Evolutionary conservation across 106 monocot species (phyloP), one percentile per base, ranked within the genome.

Genomic region (Dactylorhiza incarnata): DNA sequence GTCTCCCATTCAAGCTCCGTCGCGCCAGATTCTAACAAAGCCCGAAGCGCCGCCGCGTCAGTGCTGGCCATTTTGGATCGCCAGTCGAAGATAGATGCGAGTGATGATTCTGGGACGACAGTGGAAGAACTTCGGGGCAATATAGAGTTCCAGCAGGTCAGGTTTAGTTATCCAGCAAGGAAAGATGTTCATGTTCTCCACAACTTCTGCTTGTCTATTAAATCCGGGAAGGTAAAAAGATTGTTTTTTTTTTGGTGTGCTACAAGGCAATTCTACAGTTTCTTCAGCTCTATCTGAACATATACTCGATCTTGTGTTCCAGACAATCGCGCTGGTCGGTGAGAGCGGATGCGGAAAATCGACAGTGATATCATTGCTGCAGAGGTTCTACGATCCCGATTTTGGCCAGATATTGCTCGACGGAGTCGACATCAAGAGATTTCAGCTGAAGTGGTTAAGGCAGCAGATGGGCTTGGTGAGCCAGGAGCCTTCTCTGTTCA

Each of bases 351-450:
- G 74, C 12, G 74, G 74, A 8, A 74, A 74, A 23, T 74, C 74
- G 55, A 74, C 74, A 29, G 43, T 55, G 43, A 74, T 74, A 54
- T 52, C 74, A 54, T 48, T 74, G 53, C 10, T 74, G 53, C 74
- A 74, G 37, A 74, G 74, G 54, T 74, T 74, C 55, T 74, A 74
- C 29, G 74, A 74, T 74, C 74, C 74, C n/a, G 54, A 74, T 55
- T 74, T 26, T 15, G 74, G 74, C 0, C 54, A 55, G 37, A 74
- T 74, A 51, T 3, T 74, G 54, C 22, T 74, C 26, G 74, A 74
- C 55, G 74, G 74, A 74, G 37, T 74, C 54, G n/a, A 55, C 49
- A 74, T 74, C 11, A 51, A 74, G 26, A 74, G 43, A 20, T 48
- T 55, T 74, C 74, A 74, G 16, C 26, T 74, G 9, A 74, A 55